phyloP scores from a whole-genome alignment of 2,329 filamentous ascomycete species.

The Pyrenophora teres region DNA sequence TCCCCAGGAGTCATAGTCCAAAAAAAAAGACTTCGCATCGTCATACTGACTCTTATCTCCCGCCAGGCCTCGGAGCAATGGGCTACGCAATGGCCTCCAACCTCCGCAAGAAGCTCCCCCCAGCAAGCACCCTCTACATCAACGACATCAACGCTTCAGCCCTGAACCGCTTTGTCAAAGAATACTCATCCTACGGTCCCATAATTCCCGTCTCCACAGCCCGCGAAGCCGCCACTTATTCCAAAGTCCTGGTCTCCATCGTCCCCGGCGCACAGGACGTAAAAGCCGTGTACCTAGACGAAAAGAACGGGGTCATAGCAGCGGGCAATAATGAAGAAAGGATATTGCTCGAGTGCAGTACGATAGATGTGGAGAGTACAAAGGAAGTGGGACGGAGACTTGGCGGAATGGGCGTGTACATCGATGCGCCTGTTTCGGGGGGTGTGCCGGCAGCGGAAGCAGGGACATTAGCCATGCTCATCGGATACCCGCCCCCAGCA shows the following conservation, averaged over 20 bases:
- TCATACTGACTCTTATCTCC: not conserved
- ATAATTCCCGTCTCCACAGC: slow-evolving; percentile 34
- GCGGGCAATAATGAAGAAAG: slow-evolving; percentile 22
- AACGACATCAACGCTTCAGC: slow-evolving; percentile 36
- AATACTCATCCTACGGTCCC: slow-evolving; percentile 25
- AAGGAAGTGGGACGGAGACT: slow-evolving; percentile 30
- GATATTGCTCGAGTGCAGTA: slow-evolving; percentile 40
- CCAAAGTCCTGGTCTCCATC: slow-evolving; percentile 36
- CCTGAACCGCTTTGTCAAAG: slow-evolving; percentile 29
- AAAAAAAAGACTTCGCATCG: not conserved
- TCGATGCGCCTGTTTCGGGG: slow-evolving; percentile 42
- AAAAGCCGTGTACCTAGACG: slow-evolving; percentile 37
- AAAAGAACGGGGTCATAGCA: slow-evolving; percentile 31
- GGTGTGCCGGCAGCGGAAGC: slow-evolving; percentile 38
- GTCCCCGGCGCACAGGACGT: slow-evolving; percentile 36
- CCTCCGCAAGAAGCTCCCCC: slow-evolving; percentile 32
- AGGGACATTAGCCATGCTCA: slow-evolving; percentile 34
- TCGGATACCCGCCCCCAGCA: slow-evolving; percentile 30
- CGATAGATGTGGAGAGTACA: slow-evolving; percentile 37
- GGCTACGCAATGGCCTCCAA: slow-evolving; percentile 43
- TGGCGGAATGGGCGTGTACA: slow-evolving; percentile 26
- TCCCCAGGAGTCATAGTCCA: not conserved
- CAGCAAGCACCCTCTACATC: slow-evolving; percentile 29
- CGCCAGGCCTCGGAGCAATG: slow-evolving; percentile 42
- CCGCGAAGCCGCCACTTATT: slow-evolving; percentile 34